Base-by-base conservation (phyloP, 441 rosid species). In the Populus hybrid region DNA sequence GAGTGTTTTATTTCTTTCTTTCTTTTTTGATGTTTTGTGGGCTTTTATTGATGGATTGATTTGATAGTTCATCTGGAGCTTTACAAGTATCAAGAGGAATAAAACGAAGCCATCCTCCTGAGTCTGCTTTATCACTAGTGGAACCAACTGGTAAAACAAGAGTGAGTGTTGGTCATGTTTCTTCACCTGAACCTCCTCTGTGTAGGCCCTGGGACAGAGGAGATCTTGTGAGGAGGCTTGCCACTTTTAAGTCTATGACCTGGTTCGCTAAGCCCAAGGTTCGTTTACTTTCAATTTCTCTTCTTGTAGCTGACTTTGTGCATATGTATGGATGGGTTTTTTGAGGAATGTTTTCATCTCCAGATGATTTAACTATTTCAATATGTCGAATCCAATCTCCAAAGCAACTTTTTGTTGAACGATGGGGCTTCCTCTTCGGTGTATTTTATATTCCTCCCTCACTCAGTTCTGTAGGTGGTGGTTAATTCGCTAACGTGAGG, bases 251-350 rank as follows among this genome's bases (percentile, higher is more conserved):
- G 89, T 94, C 99, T 73, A 94, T 95, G 98, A 91, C 95, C 35
- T 95, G 99, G 97, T 92, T 95, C 72, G 97, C 97, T 26, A 94
- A 92, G 78, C 98, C 98, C 57, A 86, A 92, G 97, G 99, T 93
- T 75, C 67, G 35, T 21, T 67, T 63, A 30, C 23, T 4, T 21
- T 21, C 32, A 53, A 5, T 5, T 59, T 72, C 30, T 20, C 20
- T 38, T 35, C 35, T 28, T 2, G n/a, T 30, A 0, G 32, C 32
- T 30, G 32, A 30, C 32, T 30, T 30, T 30, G 32, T 30, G 6
- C 26, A 18, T 66, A 57, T 46, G 32, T 30, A 30, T 30, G 32
- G 32, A 30, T 30, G 32, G 61, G n/a, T 20, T 53, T 53, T 57
- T 57, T 57, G 23, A 57, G 63, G 63, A 57, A 38, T 20, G 63